phyloP scores from a whole-genome alignment of 306 rosid species.

The Castanopsis chinensis region DNA sequence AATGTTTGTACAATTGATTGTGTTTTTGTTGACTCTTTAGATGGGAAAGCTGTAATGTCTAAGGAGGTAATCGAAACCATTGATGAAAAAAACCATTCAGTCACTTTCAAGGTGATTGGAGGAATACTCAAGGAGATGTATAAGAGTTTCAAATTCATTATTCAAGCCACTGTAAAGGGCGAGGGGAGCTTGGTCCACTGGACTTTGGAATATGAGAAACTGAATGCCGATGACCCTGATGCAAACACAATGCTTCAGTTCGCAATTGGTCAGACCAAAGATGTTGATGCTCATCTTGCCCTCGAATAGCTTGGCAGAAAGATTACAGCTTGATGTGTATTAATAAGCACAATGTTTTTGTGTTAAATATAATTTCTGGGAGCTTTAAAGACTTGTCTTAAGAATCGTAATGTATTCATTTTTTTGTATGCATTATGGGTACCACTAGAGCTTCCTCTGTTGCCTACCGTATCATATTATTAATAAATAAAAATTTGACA shows the following conservation, averaged over 20 bases:
- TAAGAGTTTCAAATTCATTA: slow-evolving; percentile 1
- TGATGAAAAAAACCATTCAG: slow-evolving; percentile 25
- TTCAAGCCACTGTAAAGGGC: slow-evolving; percentile 7
- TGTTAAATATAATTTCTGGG: too few species aligned
- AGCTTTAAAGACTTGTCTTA: too few species aligned
- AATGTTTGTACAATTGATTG: too few species aligned
- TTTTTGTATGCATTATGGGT: too few species aligned
- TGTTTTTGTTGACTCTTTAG: not conserved
- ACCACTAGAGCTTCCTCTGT: too few species aligned
- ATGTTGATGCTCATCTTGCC: slow-evolving; percentile 16
- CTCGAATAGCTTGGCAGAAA: not conserved
- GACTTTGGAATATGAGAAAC: slow-evolving; percentile 35
- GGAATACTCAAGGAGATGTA: slow-evolving; percentile 22
- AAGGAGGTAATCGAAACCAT: slow-evolving; percentile 33
- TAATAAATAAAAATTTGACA: too few species aligned
- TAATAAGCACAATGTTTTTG: too few species aligned
- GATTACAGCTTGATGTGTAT: not conserved
- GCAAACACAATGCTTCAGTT: slow-evolving; percentile 20
- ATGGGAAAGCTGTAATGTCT: slow-evolving; percentile 20
- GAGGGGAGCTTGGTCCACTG: slow-evolving; percentile 30
- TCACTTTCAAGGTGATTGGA: slow-evolving; percentile 28
- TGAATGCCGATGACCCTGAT: slow-evolving; percentile 17
- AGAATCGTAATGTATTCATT: too few species aligned
- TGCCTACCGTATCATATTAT: too few species aligned
- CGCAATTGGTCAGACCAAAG: slow-evolving; percentile 1